A percentile compares a stretch with the other conserved stretches of the same genome.
Evolutionary conservation across 129 eudicot species (phyloP).

Genomic region (Ambrosia artemisiifolia): DNA sequence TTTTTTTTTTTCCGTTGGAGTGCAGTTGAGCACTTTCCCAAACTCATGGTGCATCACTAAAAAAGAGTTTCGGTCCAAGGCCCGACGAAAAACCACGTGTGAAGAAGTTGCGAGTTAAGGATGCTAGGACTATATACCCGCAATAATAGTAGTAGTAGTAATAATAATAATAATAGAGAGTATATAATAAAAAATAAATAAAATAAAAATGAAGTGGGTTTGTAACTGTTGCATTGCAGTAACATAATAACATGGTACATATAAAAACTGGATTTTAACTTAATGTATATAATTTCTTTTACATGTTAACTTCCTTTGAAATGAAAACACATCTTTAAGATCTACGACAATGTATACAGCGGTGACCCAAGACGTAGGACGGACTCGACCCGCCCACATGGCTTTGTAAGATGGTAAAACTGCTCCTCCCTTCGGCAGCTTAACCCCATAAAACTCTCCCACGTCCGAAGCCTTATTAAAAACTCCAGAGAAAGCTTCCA

Average conservation of each 20-base stretch:
- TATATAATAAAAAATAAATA: background rate
- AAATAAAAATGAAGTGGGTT: background rate
- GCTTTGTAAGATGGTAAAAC: too few species aligned
- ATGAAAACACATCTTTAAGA: too few species aligned
- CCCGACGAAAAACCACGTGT: slow-evolving; percentile 39
- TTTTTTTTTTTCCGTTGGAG: too few species aligned
- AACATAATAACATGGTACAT: background rate
- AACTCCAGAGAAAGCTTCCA: too few species aligned
- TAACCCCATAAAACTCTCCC: too few species aligned
- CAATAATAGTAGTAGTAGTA: background rate
- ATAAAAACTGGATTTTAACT: background rate
- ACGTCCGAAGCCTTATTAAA: too few species aligned
- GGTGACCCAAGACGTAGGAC: too few species aligned
- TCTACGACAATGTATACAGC: too few species aligned
- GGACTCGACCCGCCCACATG: too few species aligned
- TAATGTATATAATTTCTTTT: background rate
- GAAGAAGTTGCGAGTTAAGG: slow-evolving; percentile 22
- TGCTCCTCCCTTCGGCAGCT: too few species aligned
- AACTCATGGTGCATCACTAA: slow-evolving; percentile 77
- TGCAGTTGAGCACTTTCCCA: slow-evolving; percentile 90
- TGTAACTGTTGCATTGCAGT: background rate
- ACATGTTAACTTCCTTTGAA: too few species aligned
- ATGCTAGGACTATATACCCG: background rate
- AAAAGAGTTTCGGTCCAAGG: slow-evolving; percentile 56
- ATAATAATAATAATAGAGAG: background rate